Evolutionary conservation across 345 rosid genomes (phyloP).

Genomic region (Hypericum perforatum): DNA sequence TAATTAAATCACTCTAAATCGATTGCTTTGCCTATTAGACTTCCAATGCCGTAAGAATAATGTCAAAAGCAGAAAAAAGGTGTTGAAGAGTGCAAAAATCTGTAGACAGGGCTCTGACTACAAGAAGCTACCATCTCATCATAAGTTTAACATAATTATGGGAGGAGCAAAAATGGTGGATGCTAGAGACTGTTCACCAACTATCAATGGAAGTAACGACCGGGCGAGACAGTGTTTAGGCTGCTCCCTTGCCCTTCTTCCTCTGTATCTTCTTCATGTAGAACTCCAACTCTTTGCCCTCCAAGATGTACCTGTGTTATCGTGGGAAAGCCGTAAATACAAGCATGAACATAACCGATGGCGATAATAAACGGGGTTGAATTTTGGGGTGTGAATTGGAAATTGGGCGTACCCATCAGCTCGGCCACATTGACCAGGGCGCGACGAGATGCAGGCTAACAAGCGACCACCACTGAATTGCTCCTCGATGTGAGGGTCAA

Average conservation of each 20-base stretch:
- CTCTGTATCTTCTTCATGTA: background rate
- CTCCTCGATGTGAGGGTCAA: constrained; percentile 62
- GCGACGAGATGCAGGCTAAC: constrained; percentile 59
- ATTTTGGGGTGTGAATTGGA: background rate
- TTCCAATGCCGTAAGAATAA: too few species aligned
- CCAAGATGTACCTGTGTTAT: background rate
- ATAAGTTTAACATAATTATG: too few species aligned
- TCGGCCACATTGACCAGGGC: constrained; percentile 77
- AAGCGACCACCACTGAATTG: constrained; percentile 58
- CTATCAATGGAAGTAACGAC: background rate
- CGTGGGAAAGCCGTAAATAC: background rate
- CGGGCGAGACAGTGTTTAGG: too few species aligned
- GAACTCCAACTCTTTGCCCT: background rate
- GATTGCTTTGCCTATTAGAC: too few species aligned
- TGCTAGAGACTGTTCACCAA: background rate
- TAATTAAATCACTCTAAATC: too few species aligned
- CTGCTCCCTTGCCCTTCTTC: constrained; percentile 4
- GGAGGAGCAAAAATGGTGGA: background rate
- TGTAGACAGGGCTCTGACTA: too few species aligned
- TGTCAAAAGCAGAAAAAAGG: too few species aligned
- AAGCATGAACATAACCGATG: background rate
- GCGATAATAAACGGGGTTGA: background rate
- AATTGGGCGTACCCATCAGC: constrained; percentile 50
- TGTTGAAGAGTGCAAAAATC: too few species aligned
- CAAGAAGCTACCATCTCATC: too few species aligned